These are phyloP conservation scores for Nannizzia gypsea DNA, from an alignment of 2,329 filamentous ascomycete species.

Conservation along the genomic window DNA sequence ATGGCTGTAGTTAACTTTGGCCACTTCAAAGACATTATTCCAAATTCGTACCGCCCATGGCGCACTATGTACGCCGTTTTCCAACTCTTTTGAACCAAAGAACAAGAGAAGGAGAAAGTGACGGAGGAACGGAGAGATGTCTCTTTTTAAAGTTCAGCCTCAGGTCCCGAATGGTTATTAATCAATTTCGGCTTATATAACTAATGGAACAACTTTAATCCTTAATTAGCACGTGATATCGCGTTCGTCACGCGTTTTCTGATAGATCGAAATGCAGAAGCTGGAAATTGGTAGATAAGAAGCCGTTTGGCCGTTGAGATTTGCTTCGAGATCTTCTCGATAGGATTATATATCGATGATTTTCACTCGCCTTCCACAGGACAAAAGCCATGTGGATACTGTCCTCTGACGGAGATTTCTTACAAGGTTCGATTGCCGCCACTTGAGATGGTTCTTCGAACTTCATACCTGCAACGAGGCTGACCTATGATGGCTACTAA, in stretches of 20 bases:
- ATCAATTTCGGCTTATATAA: background rate
- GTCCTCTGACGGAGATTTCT: conserved; percentile 40
- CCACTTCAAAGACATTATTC: background rate
- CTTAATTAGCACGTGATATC: conserved; percentile 3
- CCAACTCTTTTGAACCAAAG: too few relatives aligned
- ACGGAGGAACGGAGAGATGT: too few relatives aligned
- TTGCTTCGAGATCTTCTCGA: background rate
- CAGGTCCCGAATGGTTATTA: background rate
- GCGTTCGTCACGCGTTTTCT: conserved; percentile 1
- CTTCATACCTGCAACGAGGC: conserved; percentile 21
- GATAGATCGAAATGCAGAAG: background rate
- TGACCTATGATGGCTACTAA: background rate
- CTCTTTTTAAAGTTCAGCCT: background rate
- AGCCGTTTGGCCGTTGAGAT: background rate
- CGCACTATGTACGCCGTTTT: background rate
- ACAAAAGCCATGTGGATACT: conserved; percentile 51
- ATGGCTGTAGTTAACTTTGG: background rate
- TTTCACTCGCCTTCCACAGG: background rate
- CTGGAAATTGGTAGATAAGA: background rate
- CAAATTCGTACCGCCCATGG: background rate
- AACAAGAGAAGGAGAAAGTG: too few relatives aligned
- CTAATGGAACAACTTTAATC: background rate
- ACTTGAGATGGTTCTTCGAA: conserved; percentile 33
- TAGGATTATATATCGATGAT: background rate
- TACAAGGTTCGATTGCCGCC: conserved; percentile 25